phyloP scores from a whole-genome alignment of 2,329 filamentous ascomycete genomes.

The Colletotrichum sublineola region DNA sequence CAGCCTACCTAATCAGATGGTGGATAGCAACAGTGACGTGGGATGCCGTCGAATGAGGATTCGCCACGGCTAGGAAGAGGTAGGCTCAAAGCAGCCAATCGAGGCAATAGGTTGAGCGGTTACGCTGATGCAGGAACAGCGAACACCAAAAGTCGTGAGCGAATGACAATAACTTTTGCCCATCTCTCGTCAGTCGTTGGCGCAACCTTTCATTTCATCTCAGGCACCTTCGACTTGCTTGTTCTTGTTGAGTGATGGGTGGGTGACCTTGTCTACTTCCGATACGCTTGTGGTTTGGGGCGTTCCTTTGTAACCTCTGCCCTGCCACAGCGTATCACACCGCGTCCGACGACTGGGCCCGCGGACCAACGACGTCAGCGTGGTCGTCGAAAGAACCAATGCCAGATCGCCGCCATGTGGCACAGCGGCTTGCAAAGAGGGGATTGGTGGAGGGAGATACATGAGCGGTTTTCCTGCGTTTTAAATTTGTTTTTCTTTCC shows the following conservation, averaged over 20 bases:
- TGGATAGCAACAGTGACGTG: background rate
- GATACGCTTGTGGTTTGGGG: background rate
- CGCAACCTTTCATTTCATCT: background rate
- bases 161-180: background rate
- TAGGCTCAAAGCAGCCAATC: slow-evolving; percentile 16
- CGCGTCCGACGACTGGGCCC: slow-evolving; percentile 23
- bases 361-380: slow-evolving; percentile 30
- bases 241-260: background rate
- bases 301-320: background rate
- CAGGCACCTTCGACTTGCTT: slow-evolving; percentile 4
- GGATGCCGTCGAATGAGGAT: slow-evolving; percentile 31
- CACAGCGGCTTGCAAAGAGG: slow-evolving; percentile 8
- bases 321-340: slow-evolving; percentile 21
- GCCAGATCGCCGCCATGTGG: slow-evolving; percentile 15
- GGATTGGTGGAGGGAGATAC: slow-evolving; percentile 1
- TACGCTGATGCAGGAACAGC: slow-evolving; percentile 41
- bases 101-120: slow-evolving; percentile 25
- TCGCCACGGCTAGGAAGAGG: slow-evolving; percentile 30
- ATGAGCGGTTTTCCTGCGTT: slow-evolving; percentile 35
- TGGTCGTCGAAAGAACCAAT: slow-evolving; percentile 32
- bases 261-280: background rate
- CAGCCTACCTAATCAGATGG: background rate
- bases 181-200: background rate
- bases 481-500: slow-evolving; percentile 13
- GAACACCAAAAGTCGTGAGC: slow-evolving; percentile 19